Base-by-base conservation (phyloP, 2,329 filamentous ascomycete genomes). In the Plenodomus tracheiphilus region DNA sequence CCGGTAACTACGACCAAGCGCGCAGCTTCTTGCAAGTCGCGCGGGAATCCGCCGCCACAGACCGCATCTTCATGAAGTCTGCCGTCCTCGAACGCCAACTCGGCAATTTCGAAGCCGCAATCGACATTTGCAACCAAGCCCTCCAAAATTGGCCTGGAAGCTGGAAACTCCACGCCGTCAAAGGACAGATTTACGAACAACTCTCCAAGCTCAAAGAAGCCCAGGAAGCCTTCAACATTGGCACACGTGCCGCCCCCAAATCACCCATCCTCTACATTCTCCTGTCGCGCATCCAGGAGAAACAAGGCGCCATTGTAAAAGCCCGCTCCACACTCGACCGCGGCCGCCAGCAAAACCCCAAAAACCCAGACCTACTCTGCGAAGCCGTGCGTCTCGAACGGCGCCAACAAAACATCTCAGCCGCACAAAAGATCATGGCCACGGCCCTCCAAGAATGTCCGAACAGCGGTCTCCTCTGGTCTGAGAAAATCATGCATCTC, bases 141-240 rank as follows among this genome's bases (percentile, higher is more conserved):
- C 78, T 99, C 30, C 87, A 92, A 58, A 81, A 90, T 9, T 99
- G 96, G 76, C 93, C 94, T 1, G 83, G 85, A 38, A 85, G 88
- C 11, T 82, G 90, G 43, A 97, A 97, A 74, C 81, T 99, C 19
- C 97, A 93, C 87, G 97, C 97, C 89, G 89, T 96, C 78, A 99
- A 99, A 75, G 94, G 95, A 0, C 94, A 99, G 69, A 94, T 97
- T 54, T 99, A 99, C 78, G 89, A 97, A 67, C 82, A 86, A 37
- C 81, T 91, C 39, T 86, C 83, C 61, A 91, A 91, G 75, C 76
- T 88, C 13, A 86, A 88, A 0, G 89, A 94, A 72, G 94, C 94
- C 2, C 85, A 94, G 39, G 91, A 97, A 70, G 91, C 93, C 0
- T 97, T 94, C 73, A 85, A 84, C 50, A 87, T 89, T 4, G 94